phyloP scores from a whole-genome alignment of 495 filamentous ascomycete species.

The Paragyromitra xinjiangensis region DNA sequence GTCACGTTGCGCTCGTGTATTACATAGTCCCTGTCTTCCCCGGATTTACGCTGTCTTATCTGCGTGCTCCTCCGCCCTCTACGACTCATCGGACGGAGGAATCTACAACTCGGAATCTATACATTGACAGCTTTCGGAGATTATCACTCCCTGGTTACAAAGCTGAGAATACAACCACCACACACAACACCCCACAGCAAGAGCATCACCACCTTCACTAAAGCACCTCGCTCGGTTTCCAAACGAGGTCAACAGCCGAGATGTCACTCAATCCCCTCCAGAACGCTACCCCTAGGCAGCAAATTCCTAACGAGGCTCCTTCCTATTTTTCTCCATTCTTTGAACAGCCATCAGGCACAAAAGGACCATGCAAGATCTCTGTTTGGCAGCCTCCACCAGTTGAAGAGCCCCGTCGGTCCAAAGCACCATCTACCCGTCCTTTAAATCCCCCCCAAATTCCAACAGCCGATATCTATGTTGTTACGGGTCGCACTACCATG shows the following conservation, averaged over 20 bases:
- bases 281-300: conserved; percentile 52
- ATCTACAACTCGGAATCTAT: conserved; percentile 12
- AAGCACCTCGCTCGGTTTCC: not conserved
- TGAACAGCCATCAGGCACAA: conserved; percentile 47
- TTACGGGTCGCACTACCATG: conserved; percentile 3
- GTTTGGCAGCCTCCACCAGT: conserved; percentile 56
- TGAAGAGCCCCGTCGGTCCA: conserved; percentile 50
- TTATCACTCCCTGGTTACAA: conserved; percentile 13
- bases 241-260: conserved; percentile 12
- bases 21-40: conserved; percentile 51
- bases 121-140: not conserved
- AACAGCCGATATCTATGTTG: conserved; percentile 42
- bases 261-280: conserved; percentile 55
- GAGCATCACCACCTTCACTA: conserved; percentile 3
- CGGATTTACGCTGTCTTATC: conserved; percentile 54
- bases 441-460: conserved; percentile 54
- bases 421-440: conserved; percentile 52
- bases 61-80: conserved; percentile 26
- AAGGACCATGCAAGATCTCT: conserved; percentile 37
- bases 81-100: conserved; percentile 39
- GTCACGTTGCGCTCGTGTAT: conserved; percentile 25
- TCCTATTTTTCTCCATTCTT: conserved; percentile 56
- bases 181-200: conserved; percentile 2
- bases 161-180: conserved; percentile 11
- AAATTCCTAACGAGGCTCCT: conserved; percentile 56